Base-by-base conservation (phyloP, 495 filamentous ascomycete species). In the Glutinoglossum americanum region DNA sequence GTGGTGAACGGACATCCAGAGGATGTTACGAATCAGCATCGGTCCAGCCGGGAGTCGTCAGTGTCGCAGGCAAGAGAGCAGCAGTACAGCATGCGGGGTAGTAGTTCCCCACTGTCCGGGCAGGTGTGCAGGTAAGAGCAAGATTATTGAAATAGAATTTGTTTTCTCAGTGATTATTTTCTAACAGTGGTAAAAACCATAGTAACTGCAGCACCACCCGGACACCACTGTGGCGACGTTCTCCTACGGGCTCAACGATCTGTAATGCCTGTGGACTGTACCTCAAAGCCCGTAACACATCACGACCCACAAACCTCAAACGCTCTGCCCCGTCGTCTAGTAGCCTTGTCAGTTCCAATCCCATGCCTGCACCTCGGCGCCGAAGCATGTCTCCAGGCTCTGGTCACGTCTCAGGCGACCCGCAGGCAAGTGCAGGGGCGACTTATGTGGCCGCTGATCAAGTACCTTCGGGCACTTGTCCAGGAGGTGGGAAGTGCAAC, bases 241-340 rank as follows among this genome's bases (percentile, higher is more conserved):
- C 90, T 1, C 93, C 90, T 0, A 82, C 85, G 55, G 92, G 92
- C 44, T 82, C 85, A 48, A 94, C 87, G 54, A 97, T 99, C 41
- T 99, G 92, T 71, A 99, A 99, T 70, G 92, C 92, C 13, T 99
- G 92, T 65, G 92, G 92, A 25, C 76, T 99, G 7, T 99, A 99
- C 67, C 71, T 84, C 51, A 99, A 97, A 67, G 88, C 89, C 23
- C 79, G 92, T 47, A 97, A 99, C 65, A 82, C 87, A 59, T 77
- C 82, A 60, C 82, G 92, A 44, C 92, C 92, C 2, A 89, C 84
- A 2, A 94, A 88, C 67, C 73, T 94, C 55, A 95, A 94, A 68
- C 78, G 83, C 15, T 77, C 77, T 25, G 32, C 37, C 27, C 56
- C 57, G 11, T 70, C 74, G 27, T 55, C 32, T n/a, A n/a, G 26